These are phyloP conservation scores for Ogataea pilisensis DNA, from an alignment of 805 yeast species.

Conservation along the genomic window DNA sequence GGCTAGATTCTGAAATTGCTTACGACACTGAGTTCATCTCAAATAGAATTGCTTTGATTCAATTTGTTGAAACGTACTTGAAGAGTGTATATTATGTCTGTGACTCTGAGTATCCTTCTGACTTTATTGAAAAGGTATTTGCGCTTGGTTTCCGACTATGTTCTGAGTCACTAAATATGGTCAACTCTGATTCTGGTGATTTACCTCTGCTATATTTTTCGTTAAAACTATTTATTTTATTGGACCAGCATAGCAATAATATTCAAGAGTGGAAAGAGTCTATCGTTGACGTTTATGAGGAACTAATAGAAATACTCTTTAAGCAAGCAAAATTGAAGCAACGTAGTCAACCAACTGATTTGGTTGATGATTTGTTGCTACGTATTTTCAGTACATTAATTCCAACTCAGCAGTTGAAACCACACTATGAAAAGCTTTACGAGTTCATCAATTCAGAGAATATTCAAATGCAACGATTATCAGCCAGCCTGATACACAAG, in stretches of 20 bases:
- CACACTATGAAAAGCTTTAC: conserved; percentile 35
- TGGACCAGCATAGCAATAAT: conserved; percentile 27
- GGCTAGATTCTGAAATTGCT: conserved; percentile 61
- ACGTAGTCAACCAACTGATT: conserved; percentile 29
- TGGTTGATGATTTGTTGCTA: conserved; percentile 34
- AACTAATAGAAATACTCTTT: conserved; percentile 39
- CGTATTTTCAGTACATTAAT: conserved; percentile 18
- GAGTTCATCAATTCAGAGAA: conserved; percentile 25
- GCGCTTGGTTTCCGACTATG: conserved; percentile 36
- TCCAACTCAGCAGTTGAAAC: conserved; percentile 30
- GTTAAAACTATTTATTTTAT: conserved; percentile 37
- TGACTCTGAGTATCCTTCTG: conserved; percentile 27
- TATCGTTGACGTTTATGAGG: conserved; percentile 35
- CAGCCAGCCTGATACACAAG: conserved; percentile 35
- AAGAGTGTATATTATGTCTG: conserved; percentile 29
- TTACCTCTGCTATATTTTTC: conserved; percentile 44
- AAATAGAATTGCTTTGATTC: conserved; percentile 48
- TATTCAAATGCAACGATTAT: conserved; percentile 41
- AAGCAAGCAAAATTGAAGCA: conserved; percentile 6
- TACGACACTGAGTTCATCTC: conserved; percentile 51
- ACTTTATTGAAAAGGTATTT: conserved; percentile 28
- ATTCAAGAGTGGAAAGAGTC: conserved; percentile 35
- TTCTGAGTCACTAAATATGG: conserved; percentile 42
- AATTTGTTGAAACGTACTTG: conserved; percentile 33
- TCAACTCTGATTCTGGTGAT: conserved; percentile 20